Percentiles rank a stretch among this genome's conserved stretches.
Conservation (phyloP, 1,139 yeast species). For the Hemisphaericaspora xylofermentans region DNA sequence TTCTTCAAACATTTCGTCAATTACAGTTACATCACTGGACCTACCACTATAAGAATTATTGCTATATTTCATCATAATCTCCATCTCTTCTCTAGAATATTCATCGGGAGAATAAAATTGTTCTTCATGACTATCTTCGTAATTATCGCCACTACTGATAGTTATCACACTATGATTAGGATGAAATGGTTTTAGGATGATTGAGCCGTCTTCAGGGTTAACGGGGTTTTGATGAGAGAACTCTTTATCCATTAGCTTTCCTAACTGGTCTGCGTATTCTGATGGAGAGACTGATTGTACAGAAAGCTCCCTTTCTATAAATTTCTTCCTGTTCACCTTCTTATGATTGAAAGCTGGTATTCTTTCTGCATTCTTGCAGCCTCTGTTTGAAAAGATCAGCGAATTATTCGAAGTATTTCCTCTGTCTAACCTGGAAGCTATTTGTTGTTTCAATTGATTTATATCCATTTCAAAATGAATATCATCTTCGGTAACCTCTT, state of each 20-base stretch:
- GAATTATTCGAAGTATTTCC: constrained; percentile 1
- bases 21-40: constrained; percentile 38
- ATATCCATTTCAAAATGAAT: neutral
- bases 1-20: constrained; percentile 16
- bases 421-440: neutral
- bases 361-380: neutral
- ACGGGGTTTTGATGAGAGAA: constrained; percentile 13
- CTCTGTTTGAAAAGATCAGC: constrained; percentile 8
- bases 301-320: constrained; percentile 19
- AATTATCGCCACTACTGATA: constrained; percentile 23
- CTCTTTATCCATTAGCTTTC: constrained; percentile 26
- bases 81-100: constrained; percentile 10
- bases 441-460: neutral
- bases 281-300: constrained; percentile 31
- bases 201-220: neutral
- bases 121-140: constrained; percentile 21
- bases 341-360: neutral
- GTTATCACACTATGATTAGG: constrained; percentile 12
- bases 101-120: constrained; percentile 37
- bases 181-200: constrained; percentile 5
- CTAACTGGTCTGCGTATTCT: constrained; percentile 31
- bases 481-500: neutral
- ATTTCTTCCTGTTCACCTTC: neutral
- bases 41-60: constrained; percentile 4
- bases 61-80: neutral